Evolutionary conservation across 2,329 filamentous ascomycete species (phyloP).

Genomic region (Ophiostoma sp.): DNA sequence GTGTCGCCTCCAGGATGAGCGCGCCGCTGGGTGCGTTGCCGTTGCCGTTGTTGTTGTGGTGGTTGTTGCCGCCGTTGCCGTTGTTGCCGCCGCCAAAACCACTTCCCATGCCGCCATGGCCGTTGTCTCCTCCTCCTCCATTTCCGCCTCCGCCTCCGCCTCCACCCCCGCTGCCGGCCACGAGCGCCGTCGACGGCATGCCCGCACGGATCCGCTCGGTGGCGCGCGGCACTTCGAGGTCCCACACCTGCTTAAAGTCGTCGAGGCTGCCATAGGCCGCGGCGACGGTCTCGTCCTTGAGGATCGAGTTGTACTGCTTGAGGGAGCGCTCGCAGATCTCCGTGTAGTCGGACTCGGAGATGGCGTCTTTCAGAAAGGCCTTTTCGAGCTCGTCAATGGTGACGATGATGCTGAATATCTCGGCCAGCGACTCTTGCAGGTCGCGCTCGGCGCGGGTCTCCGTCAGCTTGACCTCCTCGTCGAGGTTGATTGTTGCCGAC

Average conservation of each 20-base stretch:
- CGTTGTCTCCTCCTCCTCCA: conserved; percentile 39
- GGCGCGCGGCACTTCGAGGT: conserved; percentile 91
- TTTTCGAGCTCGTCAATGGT: conserved; percentile 94
- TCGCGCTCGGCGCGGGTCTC: conserved; percentile 84
- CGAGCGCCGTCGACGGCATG: conserved; percentile 76
- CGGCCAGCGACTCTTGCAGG: conserved; percentile 89
- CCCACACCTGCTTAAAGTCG: conserved; percentile 86
- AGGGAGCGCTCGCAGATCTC: conserved; percentile 91
- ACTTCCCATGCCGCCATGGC: conserved; percentile 36
- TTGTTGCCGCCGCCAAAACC: conserved; percentile 40
- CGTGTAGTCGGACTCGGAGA: conserved; percentile 86
- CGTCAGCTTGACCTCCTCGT: conserved; percentile 89
- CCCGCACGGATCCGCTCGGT: conserved; percentile 89
- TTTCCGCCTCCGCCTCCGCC: conserved; percentile 34
- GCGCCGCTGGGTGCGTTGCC: conserved; percentile 44
- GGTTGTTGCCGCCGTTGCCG: conserved; percentile 44
- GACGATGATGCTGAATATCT: conserved; percentile 95
- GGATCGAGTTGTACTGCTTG: conserved; percentile 93
- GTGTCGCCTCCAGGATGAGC: conserved; percentile 82
- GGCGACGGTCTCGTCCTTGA: conserved; percentile 88
- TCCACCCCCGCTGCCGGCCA: conserved; percentile 40
- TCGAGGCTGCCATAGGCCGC: conserved; percentile 82
- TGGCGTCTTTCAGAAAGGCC: conserved; percentile 91
- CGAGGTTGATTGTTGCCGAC: conserved; percentile 85
- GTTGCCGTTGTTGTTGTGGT: conserved; percentile 32